Percentiles rank a stretch among this genome's conserved stretches.
Conservation (phyloP, 1,284 basidiomycete species). For the Sporisorium reilianum region DNA sequence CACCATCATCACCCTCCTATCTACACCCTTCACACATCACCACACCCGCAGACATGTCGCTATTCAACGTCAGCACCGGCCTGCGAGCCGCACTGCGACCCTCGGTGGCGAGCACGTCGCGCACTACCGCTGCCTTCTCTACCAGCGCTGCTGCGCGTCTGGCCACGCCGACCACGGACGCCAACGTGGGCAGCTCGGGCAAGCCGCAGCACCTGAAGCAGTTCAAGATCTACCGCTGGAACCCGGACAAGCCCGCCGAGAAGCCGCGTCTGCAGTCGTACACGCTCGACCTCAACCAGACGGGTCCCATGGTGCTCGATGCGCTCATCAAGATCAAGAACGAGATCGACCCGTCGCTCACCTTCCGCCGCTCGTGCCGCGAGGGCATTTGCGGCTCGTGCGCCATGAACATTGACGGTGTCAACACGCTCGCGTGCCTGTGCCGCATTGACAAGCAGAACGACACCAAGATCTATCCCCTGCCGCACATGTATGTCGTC, state of each 20-base stretch:
- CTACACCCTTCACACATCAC: not conserved
- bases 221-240: constrained; percentile 72
- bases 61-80: constrained; percentile 43
- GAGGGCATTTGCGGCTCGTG: constrained; percentile 99
- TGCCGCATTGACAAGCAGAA: constrained; percentile 88
- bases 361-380: constrained; percentile 94
- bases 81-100: constrained; percentile 45
- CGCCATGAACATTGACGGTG: constrained; percentile 98
- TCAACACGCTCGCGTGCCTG: constrained; percentile 94
- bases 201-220: constrained; percentile 65
- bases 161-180: constrained; percentile 63
- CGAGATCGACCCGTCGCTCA: constrained; percentile 93
- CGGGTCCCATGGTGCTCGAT: constrained; percentile 95
- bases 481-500: constrained; percentile 99
- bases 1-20: constrained; percentile 6
- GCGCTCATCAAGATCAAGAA: constrained; percentile 98
- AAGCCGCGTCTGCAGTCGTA: constrained; percentile 94
- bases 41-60: constrained; percentile 34
- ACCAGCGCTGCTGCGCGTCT: constrained; percentile 57
- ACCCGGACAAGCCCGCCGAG: constrained; percentile 92
- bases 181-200: constrained; percentile 29
- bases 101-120: constrained; percentile 33
- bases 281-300: constrained; percentile 91
- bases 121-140: constrained; percentile 52
- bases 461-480: constrained; percentile 90